phyloP scores from a whole-genome alignment of 805 yeast species.

The Saccharomycopsis oosterbeekiorum region DNA sequence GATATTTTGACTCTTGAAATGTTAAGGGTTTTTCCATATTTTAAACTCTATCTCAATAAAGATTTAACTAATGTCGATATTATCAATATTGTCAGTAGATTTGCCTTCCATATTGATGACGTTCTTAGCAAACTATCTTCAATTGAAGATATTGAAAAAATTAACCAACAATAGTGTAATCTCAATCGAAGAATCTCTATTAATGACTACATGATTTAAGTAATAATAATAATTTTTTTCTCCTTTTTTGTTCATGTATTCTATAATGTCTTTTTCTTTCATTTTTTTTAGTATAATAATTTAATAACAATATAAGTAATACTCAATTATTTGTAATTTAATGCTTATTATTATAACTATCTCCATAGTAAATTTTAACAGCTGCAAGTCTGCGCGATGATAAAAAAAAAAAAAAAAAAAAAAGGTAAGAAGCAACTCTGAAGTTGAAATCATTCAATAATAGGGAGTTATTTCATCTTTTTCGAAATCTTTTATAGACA shows the following conservation, averaged over 20 bases:
- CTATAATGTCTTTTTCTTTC: neutral
- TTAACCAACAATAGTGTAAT: neutral
- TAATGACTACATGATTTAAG: neutral
- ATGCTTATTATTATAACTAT: too few relatives aligned
- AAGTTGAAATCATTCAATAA: too few relatives aligned
- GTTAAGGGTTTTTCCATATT: slow-evolving; percentile 55
- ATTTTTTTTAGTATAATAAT: neutral
- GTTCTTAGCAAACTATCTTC: slow-evolving; percentile 1
- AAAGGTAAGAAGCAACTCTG: too few relatives aligned
- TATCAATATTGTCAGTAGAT: slow-evolving; percentile 18
- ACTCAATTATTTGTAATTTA: neutral
- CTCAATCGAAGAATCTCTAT: neutral
- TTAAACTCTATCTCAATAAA: slow-evolving; percentile 41
- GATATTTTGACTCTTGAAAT: slow-evolving; percentile 69
- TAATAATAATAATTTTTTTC: neutral
- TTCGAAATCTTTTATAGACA: too few relatives aligned
- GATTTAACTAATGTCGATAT: slow-evolving; percentile 38
- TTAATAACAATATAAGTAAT: neutral
- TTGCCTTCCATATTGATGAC: slow-evolving; percentile 1
- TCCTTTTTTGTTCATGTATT: neutral
- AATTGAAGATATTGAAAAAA: slow-evolving; percentile 6
- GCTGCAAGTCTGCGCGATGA: too few relatives aligned
- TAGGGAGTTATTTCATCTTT: too few relatives aligned
- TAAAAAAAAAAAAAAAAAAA: too few relatives aligned
- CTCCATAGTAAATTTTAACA: too few relatives aligned